These are phyloP conservation scores for Crithidia mellificae DNA, from an alignment of 208 protist species.

Conservation along the genomic window DNA sequence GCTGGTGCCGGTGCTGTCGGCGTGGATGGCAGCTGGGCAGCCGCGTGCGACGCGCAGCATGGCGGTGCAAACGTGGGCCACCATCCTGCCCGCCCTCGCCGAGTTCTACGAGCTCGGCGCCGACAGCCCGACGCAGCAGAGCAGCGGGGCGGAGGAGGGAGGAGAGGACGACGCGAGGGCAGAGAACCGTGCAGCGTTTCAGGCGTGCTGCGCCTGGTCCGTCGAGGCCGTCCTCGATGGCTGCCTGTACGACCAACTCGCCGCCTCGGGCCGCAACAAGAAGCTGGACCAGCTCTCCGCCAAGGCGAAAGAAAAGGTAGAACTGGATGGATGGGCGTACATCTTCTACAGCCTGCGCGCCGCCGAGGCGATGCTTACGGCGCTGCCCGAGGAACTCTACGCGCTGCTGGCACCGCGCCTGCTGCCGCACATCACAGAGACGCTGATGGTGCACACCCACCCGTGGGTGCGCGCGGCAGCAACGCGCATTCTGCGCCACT, in stretches of 20 bases:
- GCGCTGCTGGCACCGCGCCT: conserved; percentile 40
- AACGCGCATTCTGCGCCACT: conserved; percentile 71
- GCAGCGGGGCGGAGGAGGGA: conserved; percentile 18
- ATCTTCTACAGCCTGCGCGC: conserved; percentile 84
- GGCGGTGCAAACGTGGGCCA: conserved; percentile 75
- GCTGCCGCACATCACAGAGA: conserved; percentile 42
- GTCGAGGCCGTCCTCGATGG: conserved; percentile 56
- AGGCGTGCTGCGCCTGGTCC: conserved; percentile 66
- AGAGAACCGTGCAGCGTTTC: conserved; percentile 43
- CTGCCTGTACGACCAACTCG: conserved; percentile 67
- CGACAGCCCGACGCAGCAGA: conserved; percentile 2
- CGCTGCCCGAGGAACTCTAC: conserved; percentile 57
- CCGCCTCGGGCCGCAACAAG: conserved; percentile 31
- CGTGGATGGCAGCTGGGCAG: conserved; percentile 54
- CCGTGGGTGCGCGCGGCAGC: conserved; percentile 81
- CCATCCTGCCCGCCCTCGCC: conserved; percentile 55
- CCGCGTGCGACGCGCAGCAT: conserved; percentile 52
- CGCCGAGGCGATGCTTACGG: conserved; percentile 58
- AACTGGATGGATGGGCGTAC: conserved; percentile 72
- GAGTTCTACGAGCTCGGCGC: conserved; percentile 28
- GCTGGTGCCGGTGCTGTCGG: conserved; percentile 64
- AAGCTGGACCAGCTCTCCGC: conserved; percentile 31
- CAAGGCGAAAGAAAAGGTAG: conserved; percentile 54
- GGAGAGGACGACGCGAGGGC: conserved; percentile 16
- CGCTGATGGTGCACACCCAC: conserved; percentile 74